phyloP scores from a whole-genome alignment of 2,329 filamentous ascomycete species.

The Neonectria punicea region DNA sequence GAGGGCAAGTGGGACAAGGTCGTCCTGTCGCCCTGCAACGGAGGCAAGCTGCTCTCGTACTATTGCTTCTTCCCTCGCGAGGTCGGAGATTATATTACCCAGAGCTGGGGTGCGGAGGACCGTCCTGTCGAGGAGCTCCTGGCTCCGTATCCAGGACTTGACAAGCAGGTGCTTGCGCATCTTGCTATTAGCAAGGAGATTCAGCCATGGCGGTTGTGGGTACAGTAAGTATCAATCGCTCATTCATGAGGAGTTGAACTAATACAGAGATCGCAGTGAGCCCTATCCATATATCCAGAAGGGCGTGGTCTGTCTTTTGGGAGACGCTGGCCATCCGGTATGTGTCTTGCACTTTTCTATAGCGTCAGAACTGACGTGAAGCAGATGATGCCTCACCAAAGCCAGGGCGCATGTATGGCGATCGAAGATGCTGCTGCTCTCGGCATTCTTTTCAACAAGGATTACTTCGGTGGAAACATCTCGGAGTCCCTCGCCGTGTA shows the following conservation, averaged over 20 bases:
- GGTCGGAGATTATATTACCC: slow-evolving; percentile 62
- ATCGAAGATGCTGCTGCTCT: slow-evolving; percentile 74
- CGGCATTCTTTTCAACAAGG: slow-evolving; percentile 67
- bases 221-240: slow-evolving; percentile 55
- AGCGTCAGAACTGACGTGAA: slow-evolving; percentile 3
- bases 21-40: slow-evolving; percentile 75
- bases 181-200: slow-evolving; percentile 71
- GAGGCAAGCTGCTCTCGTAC: slow-evolving; percentile 72
- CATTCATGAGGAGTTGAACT: neutral
- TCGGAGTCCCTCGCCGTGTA: slow-evolving; percentile 60
- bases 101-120: slow-evolving; percentile 67
- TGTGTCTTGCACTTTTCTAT: slow-evolving; percentile 20
- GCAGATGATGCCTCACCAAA: slow-evolving; percentile 75
- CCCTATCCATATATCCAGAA: slow-evolving; percentile 69
- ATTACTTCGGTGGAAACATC: slow-evolving; percentile 59
- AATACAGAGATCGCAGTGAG: slow-evolving; percentile 38
- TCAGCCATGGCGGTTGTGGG: slow-evolving; percentile 70
- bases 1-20: slow-evolving; percentile 75
- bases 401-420: slow-evolving; percentile 75
- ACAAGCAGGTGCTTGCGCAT: slow-evolving; percentile 65
- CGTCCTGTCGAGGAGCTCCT: slow-evolving; percentile 68
- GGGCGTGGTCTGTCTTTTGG: slow-evolving; percentile 65
- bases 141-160: slow-evolving; percentile 68
- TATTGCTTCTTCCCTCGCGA: slow-evolving; percentile 74
- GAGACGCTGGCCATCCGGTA: slow-evolving; percentile 74